These are phyloP conservation scores for Eragrostis nindensis DNA, from an alignment of 176 grass and related monocot species.

Conservation along the genomic window DNA sequence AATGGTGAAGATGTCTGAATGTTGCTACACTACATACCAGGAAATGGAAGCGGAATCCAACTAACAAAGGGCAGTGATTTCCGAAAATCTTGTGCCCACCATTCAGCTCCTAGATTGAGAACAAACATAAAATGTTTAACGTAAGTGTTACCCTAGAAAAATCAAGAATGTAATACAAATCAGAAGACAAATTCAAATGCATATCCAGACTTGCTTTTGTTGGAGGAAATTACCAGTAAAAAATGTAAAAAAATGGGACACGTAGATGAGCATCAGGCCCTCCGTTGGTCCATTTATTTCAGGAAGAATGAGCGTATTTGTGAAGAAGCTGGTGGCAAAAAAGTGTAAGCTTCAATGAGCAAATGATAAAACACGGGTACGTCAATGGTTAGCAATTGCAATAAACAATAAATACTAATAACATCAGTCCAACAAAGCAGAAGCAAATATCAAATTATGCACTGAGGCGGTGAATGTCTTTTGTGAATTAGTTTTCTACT, in stretches of 20 bases:
- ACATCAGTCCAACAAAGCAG: background rate
- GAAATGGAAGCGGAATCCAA: constrained; percentile 88
- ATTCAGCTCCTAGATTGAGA: constrained; percentile 82
- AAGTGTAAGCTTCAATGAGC: constrained; percentile 33
- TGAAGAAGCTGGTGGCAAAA: constrained; percentile 77
- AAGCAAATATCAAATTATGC: background rate
- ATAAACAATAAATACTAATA: constrained; percentile 34
- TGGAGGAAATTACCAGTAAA: constrained; percentile 55
- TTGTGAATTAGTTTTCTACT: background rate
- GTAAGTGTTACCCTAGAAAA: background rate
- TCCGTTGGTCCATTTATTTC: constrained; percentile 93
- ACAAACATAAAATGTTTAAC: constrained; percentile 9
- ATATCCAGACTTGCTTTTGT: constrained; percentile 5
- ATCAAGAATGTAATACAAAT: constrained; percentile 17
- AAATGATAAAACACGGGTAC: constrained; percentile 9
- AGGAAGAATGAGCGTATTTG: constrained; percentile 94
- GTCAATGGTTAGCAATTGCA: background rate
- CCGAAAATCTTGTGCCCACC: constrained; percentile 97
- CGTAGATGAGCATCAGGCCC: constrained; percentile 96
- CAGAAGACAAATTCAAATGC: background rate
- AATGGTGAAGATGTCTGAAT: background rate
- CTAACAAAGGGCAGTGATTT: constrained; percentile 80
- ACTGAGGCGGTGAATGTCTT: background rate
- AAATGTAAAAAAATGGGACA: constrained; percentile 90
- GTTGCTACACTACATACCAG: constrained; percentile 55